Conservation (phyloP, 2,329 filamentous ascomycete species). For the Paraphoma sp. region DNA sequence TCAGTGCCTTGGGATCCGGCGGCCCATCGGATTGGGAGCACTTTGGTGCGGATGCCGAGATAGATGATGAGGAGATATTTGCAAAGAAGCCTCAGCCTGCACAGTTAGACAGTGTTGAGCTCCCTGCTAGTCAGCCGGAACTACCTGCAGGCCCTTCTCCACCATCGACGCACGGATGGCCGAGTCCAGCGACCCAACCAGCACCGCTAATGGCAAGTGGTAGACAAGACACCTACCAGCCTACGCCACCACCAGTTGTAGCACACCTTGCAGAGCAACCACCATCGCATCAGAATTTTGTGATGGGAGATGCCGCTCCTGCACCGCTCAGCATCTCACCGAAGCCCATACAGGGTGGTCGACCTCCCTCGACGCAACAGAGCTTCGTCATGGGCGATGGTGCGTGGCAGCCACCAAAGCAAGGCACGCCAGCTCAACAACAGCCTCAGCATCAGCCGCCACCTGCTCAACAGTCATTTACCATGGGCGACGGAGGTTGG, state of each 20-base stretch:
- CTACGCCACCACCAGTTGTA: constrained; percentile 37
- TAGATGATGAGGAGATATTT: constrained; percentile 46
- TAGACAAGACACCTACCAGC: constrained; percentile 35
- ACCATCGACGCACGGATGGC: constrained; percentile 37
- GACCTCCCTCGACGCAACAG: constrained; percentile 20
- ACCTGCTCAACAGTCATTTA: constrained; percentile 17
- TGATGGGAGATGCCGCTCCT: constrained; percentile 27
- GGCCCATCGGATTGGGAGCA: constrained; percentile 49
- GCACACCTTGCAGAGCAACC: constrained; percentile 21
- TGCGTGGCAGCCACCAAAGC: constrained; percentile 21
- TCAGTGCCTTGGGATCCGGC: constrained; percentile 42
- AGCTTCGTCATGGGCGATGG: constrained; percentile 32
- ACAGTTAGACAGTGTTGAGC: constrained; percentile 36
- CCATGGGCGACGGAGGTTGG: constrained; percentile 24
- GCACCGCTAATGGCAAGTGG: constrained; percentile 14
- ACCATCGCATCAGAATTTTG: constrained; percentile 24
- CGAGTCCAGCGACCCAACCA: constrained; percentile 37
- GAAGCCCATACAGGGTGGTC: constrained; percentile 18
- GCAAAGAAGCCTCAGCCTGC: constrained; percentile 29
- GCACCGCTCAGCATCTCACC: constrained; percentile 25
- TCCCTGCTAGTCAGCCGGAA: constrained; percentile 23
- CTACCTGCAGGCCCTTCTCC: constrained; percentile 26
- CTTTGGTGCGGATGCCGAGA: constrained; percentile 39
- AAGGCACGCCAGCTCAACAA: constrained; percentile 21
- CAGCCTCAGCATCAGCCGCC: constrained; percentile 23